Conservation (phyloP, 768 basidiomycete species). For the Naematelia encephala region DNA sequence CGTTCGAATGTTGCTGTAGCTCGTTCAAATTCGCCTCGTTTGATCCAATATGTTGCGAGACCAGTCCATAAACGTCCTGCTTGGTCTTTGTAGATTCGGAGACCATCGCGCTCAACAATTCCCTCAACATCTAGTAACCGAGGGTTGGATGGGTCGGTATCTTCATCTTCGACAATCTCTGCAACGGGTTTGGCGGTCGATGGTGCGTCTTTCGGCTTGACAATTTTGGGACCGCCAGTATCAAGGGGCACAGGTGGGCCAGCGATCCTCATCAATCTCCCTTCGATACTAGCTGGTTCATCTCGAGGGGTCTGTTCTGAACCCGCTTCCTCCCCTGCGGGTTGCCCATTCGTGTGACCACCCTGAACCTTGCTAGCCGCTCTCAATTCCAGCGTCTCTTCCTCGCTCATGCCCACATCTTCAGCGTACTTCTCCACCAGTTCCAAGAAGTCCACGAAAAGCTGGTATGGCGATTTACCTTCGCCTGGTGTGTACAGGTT, state of each 20-base stretch:
- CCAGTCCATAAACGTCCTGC: slow-evolving; percentile 95
- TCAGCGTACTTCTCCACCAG: slow-evolving; percentile 86
- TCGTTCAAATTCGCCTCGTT: slow-evolving; percentile 87
- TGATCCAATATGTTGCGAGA: slow-evolving; percentile 96
- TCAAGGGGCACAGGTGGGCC: slow-evolving; percentile 61
- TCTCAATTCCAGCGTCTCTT: slow-evolving; percentile 65
- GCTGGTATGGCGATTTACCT: slow-evolving; percentile 91
- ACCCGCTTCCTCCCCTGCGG: slow-evolving; percentile 11
- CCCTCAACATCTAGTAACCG: slow-evolving; percentile 78
- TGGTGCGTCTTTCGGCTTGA: slow-evolving; percentile 52
- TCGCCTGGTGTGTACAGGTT: slow-evolving; percentile 84
- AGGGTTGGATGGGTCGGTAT: slow-evolving; percentile 71
- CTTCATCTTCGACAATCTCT: slow-evolving; percentile 57
- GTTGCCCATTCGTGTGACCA: slow-evolving; percentile 44
- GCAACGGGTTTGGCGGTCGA: slow-evolving; percentile 5
- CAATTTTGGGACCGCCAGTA: slow-evolving; percentile 53
- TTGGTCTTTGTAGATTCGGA: slow-evolving; percentile 90
- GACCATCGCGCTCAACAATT: slow-evolving; percentile 79
- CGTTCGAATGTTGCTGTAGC: slow-evolving; percentile 83
- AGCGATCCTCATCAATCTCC: slow-evolving; percentile 67
- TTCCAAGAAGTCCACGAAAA: slow-evolving; percentile 87
- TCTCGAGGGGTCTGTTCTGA: not conserved
- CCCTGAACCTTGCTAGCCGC: slow-evolving; percentile 48
- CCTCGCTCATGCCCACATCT: slow-evolving; percentile 82
- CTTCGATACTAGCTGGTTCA: slow-evolving; percentile 57